Percentiles rank a stretch among this genome's conserved stretches.
phyloP scores from a whole-genome alignment of 164 flowering plant genomes.

The Paratinospora sagittata region DNA sequence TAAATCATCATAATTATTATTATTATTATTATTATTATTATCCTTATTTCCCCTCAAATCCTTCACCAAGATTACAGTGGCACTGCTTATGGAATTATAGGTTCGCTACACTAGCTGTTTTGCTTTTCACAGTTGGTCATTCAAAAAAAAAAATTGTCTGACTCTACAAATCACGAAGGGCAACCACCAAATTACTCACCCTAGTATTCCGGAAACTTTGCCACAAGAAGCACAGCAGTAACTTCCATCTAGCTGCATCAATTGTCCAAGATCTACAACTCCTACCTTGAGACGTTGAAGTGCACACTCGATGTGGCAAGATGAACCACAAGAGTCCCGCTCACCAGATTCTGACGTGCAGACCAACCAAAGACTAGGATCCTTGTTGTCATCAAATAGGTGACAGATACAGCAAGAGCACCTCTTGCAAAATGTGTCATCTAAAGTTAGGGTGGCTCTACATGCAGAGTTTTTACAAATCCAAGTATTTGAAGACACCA shows the following conservation, averaged over 20 bases:
- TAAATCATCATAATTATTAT: too few relatives aligned
- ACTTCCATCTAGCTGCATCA: conserved; percentile 96
- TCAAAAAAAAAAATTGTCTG: background rate
- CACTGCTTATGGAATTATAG: too few relatives aligned
- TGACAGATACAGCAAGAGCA: conserved; percentile 99
- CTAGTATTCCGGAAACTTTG: conserved; percentile 87
- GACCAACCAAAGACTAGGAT: conserved; percentile 98
- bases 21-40: too few relatives aligned
- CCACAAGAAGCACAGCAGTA: conserved; percentile 98
- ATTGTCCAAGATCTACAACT: conserved; percentile 81
- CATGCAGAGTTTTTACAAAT: conserved; percentile 95
- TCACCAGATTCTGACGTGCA: conserved; percentile 64
- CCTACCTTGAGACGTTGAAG: conserved; percentile 77
- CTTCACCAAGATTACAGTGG: too few relatives aligned
- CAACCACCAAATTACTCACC: conserved; percentile 55
- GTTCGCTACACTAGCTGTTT: too few relatives aligned
- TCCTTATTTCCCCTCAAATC: too few relatives aligned
- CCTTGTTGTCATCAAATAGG: conserved; percentile 93
- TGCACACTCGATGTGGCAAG: conserved; percentile 98
- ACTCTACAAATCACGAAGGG: background rate
- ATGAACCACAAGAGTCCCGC: conserved; percentile 74
- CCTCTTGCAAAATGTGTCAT: conserved; percentile 90
- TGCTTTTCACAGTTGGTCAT: background rate
- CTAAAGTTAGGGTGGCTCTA: conserved; percentile 64
- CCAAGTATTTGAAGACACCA: conserved; percentile 51